Percentiles rank a stretch among this genome's conserved stretches.
Evolutionary conservation across 78 protist genomes (phyloP).

Genomic region (Dictyostelium brefeldianum): DNA sequence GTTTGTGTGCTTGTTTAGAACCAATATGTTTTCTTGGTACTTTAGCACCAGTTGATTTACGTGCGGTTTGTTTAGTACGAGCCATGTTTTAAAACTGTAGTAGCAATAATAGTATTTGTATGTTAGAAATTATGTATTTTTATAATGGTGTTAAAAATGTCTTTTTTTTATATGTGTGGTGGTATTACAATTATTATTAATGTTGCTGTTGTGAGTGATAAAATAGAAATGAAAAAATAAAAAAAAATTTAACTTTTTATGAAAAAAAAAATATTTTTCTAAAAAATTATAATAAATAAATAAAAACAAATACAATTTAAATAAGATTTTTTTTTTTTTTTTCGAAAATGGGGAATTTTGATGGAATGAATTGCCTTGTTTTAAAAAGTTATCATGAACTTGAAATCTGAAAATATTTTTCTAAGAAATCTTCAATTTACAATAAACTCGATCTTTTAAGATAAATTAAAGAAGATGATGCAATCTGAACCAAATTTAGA

Average conservation of each 20-base stretch:
- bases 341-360: too few relatives aligned
- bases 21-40: constrained; percentile 90
- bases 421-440: too few relatives aligned
- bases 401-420: too few relatives aligned
- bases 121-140: background rate
- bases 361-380: too few relatives aligned
- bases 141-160: background rate
- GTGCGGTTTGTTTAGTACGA: constrained; percentile 97
- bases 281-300: too few relatives aligned
- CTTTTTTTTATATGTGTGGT: background rate
- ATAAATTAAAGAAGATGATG: too few relatives aligned
- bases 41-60: constrained; percentile 97
- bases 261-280: background rate
- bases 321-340: too few relatives aligned
- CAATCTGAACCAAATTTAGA: too few relatives aligned
- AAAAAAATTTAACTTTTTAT: background rate
- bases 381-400: too few relatives aligned
- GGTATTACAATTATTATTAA: background rate
- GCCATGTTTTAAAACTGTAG: constrained; percentile 86
- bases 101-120: background rate
- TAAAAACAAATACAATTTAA: too few relatives aligned
- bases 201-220: background rate
- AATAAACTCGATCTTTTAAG: too few relatives aligned
- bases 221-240: constrained; percentile 4
- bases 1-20: constrained; percentile 83